Evolutionary conservation across 495 filamentous ascomycete species (phyloP), one percentile per base, ranked within the genome.

Genomic region (Ramalina peruviana): DNA sequence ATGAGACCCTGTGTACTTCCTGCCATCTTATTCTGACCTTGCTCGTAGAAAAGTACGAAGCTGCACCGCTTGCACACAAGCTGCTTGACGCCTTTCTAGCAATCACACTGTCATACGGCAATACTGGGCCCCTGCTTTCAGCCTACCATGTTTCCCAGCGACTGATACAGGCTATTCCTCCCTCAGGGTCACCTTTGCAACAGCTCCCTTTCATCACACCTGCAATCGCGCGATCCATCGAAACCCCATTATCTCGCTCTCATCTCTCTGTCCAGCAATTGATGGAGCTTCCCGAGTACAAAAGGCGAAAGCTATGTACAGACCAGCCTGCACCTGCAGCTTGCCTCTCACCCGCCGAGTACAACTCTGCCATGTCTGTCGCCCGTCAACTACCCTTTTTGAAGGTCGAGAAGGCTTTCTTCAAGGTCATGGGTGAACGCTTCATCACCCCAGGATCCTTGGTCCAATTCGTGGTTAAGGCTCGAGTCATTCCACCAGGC

Each of bases 401-500:
- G 42, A 73, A 83, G 50, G 76, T 97, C n/a, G 87, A 88, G 62
- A 90, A 88, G 68, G 86, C 87, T 2, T 98, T 93, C 69, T 98
- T 98, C 78, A 98, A 98, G 72, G 92, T 98, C 45, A 82, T 85
- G 56, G 92, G 92, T 51, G 92, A 98, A 68, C 85, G 81, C 51
- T 85, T 80, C 62, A 83, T 97, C 61, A 93, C 87, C 13, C 89
- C 92, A n/a, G 83, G 83, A 57, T 92, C 86, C 56, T 74, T 98
- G 41, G 88, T 97, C 41, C 87, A 89, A 46, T 82, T 98, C 48
- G 86, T 98, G 41, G 74, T 98, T 54, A 98, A 98, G 69, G 86
- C 80, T n/a, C 85, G 92, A 50, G 82, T 98, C 52, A 78, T 96
- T 17, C 90, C 92, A 0, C 92, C 92, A 6, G 92, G 92, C 43